Conservation (phyloP, 2,329 filamentous ascomycete species). For the Phialophora expanda region DNA sequence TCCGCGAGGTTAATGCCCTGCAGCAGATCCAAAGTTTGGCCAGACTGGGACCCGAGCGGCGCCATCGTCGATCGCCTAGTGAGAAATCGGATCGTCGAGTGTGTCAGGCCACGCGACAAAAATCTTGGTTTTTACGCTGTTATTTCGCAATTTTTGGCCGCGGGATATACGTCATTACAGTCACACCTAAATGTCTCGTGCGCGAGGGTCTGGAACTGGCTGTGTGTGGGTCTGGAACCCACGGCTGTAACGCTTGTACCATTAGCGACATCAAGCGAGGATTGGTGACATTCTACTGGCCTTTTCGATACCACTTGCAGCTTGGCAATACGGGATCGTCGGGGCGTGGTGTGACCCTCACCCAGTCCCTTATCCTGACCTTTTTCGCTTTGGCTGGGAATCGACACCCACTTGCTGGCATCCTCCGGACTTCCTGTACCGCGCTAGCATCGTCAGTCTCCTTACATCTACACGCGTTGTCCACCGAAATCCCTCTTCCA, state of each 20-base stretch:
- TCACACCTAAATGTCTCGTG: constrained; percentile 31
- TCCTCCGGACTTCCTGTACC: constrained; percentile 17
- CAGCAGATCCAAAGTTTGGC: background rate
- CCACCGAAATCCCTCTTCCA: constrained; percentile 28
- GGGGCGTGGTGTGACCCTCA: constrained; percentile 33
- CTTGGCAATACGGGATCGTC: constrained; percentile 30
- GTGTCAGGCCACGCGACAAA: constrained; percentile 21
- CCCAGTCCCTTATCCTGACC: background rate
- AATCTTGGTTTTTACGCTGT: background rate
- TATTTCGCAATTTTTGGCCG: constrained; percentile 7
- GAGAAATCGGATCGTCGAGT: background rate
- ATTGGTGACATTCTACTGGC: constrained; percentile 6
- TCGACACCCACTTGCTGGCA: background rate
- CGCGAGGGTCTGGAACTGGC: constrained; percentile 23
- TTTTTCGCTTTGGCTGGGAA: background rate
- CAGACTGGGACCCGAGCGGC: constrained; percentile 13
- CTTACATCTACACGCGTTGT: constrained; percentile 26
- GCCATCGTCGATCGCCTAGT: constrained; percentile 12
- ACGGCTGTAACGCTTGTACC: constrained; percentile 21
- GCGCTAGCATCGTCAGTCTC: constrained; percentile 27
- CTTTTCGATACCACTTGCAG: background rate
- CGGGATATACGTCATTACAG: constrained; percentile 24
- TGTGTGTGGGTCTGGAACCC: constrained; percentile 18
- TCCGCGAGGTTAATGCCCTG: background rate
- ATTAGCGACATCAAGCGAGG: constrained; percentile 15